These are phyloP conservation scores for Lantana camara DNA, from an alignment of 257 asterid genomes.

Conservation along the genomic window DNA sequence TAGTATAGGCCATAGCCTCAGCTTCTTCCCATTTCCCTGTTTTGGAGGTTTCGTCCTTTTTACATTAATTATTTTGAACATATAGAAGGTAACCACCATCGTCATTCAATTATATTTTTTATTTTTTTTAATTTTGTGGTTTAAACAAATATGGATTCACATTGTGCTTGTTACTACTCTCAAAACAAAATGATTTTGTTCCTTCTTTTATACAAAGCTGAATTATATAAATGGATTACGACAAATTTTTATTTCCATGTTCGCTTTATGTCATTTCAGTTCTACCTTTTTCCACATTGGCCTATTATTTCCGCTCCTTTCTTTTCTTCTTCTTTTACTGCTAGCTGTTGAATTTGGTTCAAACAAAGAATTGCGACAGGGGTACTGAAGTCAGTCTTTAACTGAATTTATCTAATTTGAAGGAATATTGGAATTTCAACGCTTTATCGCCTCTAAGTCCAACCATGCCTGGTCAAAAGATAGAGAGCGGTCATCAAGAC, in stretches of 20 bases:
- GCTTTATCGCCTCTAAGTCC: slow-evolving; percentile 8
- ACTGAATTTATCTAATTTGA: background rate
- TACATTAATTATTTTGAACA: background rate
- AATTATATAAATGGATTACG: background rate
- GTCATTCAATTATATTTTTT: too few species aligned
- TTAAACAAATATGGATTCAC: background rate
- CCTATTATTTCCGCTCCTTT: background rate
- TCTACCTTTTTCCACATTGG: background rate
- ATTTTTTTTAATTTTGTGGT: background rate
- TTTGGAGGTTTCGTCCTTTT: background rate
- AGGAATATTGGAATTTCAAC: slow-evolving; percentile 10
- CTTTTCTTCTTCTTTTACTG: background rate
- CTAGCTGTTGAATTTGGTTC: slow-evolving; percentile 1
- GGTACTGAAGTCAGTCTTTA: slow-evolving; percentile 8
- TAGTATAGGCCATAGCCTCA: background rate
- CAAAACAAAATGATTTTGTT: slow-evolving; percentile 5
- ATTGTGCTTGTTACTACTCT: slow-evolving; percentile 10
- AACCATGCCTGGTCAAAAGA: slow-evolving; percentile 71
- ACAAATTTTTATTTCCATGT: background rate
- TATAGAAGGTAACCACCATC: too few species aligned
- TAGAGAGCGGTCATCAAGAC: slow-evolving; percentile 77
- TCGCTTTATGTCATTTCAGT: background rate
- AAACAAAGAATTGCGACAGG: slow-evolving; percentile 17
- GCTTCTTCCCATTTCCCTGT: background rate
- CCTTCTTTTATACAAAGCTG: slow-evolving; percentile 2